These are phyloP conservation scores for Suillus hirtellus DNA, from an alignment of 768 basidiomycete species.

Conservation along the genomic window DNA sequence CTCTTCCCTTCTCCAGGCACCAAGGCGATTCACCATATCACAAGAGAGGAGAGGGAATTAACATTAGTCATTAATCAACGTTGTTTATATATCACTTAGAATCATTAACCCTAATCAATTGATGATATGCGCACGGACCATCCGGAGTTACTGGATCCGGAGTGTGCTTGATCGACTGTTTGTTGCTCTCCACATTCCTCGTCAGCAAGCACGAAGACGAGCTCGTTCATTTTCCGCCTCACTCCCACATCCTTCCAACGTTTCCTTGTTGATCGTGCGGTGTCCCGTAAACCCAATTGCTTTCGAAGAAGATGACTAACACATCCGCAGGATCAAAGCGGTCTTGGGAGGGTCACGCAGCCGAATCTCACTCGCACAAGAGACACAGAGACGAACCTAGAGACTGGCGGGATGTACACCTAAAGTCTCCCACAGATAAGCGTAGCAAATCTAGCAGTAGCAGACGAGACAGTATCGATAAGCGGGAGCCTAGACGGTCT, in stretches of 20 bases:
- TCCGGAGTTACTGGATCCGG: conserved; percentile 9
- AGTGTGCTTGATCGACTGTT: conserved; percentile 2
- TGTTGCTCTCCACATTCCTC: conserved; percentile 2
- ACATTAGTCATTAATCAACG: neutral
- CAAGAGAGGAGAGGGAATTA: conserved; percentile 2
- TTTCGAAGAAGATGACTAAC: conserved; percentile 66
- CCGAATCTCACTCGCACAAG: conserved; percentile 45
- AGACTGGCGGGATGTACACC: conserved; percentile 72
- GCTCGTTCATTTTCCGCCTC: neutral
- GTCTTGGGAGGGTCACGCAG: conserved; percentile 61
- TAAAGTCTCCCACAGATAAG: conserved; percentile 38
- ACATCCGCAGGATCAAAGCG: conserved; percentile 83
- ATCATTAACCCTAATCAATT: neutral
- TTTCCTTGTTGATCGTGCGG: conserved; percentile 68
- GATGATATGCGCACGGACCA: conserved; percentile 20
- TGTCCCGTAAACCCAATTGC: conserved; percentile 68
- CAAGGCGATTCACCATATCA: neutral
- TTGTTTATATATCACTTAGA: neutral
- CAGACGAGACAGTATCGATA: conserved; percentile 41
- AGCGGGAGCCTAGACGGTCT: conserved; percentile 39
- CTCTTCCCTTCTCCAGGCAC: conserved; percentile 1
- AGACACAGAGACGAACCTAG: conserved; percentile 55
- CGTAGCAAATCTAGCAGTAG: conserved; percentile 25
- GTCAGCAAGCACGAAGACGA: conserved; percentile 10
- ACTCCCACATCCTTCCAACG: conserved; percentile 10